These are phyloP conservation scores for Stylonectria norvegica DNA, from an alignment of 2,329 filamentous ascomycete genomes.

Conservation along the genomic window DNA sequence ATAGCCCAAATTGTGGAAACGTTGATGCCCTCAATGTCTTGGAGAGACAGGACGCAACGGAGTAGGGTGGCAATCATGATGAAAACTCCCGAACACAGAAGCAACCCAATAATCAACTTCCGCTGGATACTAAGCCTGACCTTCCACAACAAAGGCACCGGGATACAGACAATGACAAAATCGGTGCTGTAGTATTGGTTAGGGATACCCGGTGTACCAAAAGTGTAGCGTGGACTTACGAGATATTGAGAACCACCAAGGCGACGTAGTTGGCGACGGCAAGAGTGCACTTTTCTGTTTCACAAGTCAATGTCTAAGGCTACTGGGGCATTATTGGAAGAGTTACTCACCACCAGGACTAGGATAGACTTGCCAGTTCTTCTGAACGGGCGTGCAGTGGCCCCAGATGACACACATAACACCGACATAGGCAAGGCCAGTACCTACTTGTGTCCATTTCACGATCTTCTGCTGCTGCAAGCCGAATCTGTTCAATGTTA, in stretches of 20 bases:
- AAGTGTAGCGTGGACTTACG: constrained; percentile 23
- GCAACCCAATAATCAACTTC: constrained; percentile 37
- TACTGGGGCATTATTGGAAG: not conserved
- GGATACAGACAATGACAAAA: constrained; percentile 37
- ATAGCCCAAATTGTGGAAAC: constrained; percentile 41
- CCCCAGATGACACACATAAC: constrained; percentile 34
- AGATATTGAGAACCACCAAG: constrained; percentile 36
- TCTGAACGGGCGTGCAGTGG: constrained; percentile 36
- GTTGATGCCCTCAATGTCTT: constrained; percentile 36
- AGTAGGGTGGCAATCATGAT: constrained; percentile 41
- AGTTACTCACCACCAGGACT: constrained; percentile 35
- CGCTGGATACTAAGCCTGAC: constrained; percentile 36
- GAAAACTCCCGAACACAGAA: constrained; percentile 43
- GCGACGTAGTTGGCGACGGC: constrained; percentile 36
- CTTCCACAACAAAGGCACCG: constrained; percentile 38
- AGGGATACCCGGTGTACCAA: not conserved
- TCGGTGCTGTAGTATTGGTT: constrained; percentile 33
- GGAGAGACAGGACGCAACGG: constrained; percentile 38
- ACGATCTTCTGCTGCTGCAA: constrained; percentile 37
- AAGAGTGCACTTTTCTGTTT: constrained; percentile 32
- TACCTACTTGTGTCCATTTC: constrained; percentile 31
- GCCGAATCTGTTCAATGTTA: constrained; percentile 26
- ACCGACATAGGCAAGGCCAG: constrained; percentile 30
- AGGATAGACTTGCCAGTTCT: constrained; percentile 40
- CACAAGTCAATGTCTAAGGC: constrained; percentile 5